Percentiles rank a stretch among this genome's conserved stretches.
Evolutionary conservation across 495 filamentous ascomycete species (phyloP).

Genomic region (Aspergillus steynii): DNA sequence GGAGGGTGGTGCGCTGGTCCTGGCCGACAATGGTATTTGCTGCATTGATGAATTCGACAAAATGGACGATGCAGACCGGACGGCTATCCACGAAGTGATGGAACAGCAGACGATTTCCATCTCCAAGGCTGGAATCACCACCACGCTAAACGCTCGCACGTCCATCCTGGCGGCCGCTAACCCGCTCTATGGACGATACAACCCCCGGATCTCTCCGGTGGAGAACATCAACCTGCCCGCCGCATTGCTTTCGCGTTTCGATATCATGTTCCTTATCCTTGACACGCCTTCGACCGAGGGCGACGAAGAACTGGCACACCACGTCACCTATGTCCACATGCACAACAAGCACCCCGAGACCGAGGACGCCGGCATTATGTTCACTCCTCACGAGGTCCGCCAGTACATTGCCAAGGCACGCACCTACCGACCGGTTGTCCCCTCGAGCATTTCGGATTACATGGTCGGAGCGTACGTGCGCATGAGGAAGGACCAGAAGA

Average conservation of each 20-base stretch:
- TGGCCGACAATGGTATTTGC: conserved; percentile 98
- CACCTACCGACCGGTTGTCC: conserved; percentile 80
- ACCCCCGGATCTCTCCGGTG: conserved; percentile 91
- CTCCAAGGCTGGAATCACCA: conserved; percentile 96
- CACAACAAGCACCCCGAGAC: conserved; percentile 89
- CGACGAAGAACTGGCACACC: conserved; percentile 90
- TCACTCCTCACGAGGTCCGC: conserved; percentile 87
- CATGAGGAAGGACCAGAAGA: conserved; percentile 83
- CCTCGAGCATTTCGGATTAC: conserved; percentile 84
- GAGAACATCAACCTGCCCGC: conserved; percentile 99
- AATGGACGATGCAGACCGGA: conserved; percentile 96
- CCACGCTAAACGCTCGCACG: conserved; percentile 91
- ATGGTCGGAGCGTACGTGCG: conserved; percentile 94
- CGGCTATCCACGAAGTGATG: conserved; percentile 99
- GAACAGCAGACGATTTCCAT: conserved; percentile 99
- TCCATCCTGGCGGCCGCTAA: conserved; percentile 98
- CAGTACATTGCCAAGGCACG: conserved; percentile 94
- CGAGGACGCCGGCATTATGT: conserved; percentile 64
- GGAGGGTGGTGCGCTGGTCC: conserved; percentile 91
- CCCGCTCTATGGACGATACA: conserved; percentile 96
- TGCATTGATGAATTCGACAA: conserved; percentile 99
- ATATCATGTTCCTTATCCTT: conserved; percentile 93
- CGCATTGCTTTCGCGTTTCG: conserved; percentile 93
- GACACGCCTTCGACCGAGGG: conserved; percentile 85
- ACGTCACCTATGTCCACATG: conserved; percentile 98